Evolutionary conservation across 2,329 filamentous ascomycete species (phyloP), one percentile per base, ranked within the genome.

Genomic region (Orbilia oligospora): DNA sequence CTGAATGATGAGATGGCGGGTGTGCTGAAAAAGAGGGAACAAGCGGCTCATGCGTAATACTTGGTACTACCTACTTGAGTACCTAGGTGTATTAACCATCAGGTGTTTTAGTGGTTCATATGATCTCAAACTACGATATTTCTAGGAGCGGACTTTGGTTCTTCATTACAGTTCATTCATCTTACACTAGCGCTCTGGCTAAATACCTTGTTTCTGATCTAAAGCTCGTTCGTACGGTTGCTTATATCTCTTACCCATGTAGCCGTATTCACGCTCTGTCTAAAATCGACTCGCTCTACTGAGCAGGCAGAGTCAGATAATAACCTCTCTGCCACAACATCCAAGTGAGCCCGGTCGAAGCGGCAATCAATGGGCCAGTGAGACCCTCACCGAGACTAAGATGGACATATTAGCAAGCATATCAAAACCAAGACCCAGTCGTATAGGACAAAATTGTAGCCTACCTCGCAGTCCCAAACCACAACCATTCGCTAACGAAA

Each of bases 401-500:
- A 61, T 36, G 20, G n/a, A 22, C 33, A 66, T 12, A 16, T 44
- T 55, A 51, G n/a, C 33, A 41, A 36, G 27, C n/a, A 38, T 30
- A 55, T 30, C 56, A 14, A 46, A 30, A 30, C 3, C 27, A 3
- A 30, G 27, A 27, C 36, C 20, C 5, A 10, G 8, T 27, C 6
- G 33, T 9, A 16, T 49, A 16, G n/a, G 53, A 16, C 10, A 16
- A 18, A 33, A 46, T 18, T 36, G 12, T 5, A n/a, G 87, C 88
- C 83, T 91, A 89, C 80, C 88, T 89, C 81, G 93, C 90, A 20
- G 90, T 95, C 82, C 91, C 91, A 85, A 92, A 97, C 3, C 94
- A 84, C 80, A 92, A 86, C 87, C 93, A 92, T 87, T 99, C 96
- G 81, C 88, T 91, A 78, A 89, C 87, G 84, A 94, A 97, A 86